These are phyloP conservation scores for Annona cherimola DNA, from an alignment of 164 flowering plant genomes.

Conservation along the genomic window DNA sequence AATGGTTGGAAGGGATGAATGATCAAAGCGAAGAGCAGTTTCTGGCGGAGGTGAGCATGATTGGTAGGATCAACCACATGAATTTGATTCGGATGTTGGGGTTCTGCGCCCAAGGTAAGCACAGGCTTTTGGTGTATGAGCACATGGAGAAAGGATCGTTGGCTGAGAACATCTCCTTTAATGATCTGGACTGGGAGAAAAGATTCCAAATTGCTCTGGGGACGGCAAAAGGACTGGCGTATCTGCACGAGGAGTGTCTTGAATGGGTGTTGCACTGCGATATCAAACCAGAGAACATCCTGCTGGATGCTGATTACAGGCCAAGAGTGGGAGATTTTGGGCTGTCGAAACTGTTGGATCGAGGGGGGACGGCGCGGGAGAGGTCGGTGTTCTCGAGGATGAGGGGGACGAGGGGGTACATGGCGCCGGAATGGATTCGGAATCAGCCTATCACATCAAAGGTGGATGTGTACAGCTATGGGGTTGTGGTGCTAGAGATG, in stretches of 20 bases:
- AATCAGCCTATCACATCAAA: slow-evolving; percentile 30
- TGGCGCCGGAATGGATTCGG: slow-evolving; percentile 44
- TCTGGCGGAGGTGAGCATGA: slow-evolving; percentile 21
- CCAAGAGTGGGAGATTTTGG: slow-evolving; percentile 42
- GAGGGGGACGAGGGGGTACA: slow-evolving; percentile 45
- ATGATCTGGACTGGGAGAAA: slow-evolving; percentile 18
- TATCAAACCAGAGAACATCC: slow-evolving; percentile 36
- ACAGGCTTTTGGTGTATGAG: slow-evolving; percentile 30
- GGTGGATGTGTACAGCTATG: slow-evolving; percentile 44
- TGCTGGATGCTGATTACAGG: slow-evolving; percentile 18
- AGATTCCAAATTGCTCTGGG: slow-evolving; percentile 23
- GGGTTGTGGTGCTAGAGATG: slow-evolving; percentile 33
- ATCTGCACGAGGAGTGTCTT: slow-evolving; percentile 38
- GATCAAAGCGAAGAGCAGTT: slow-evolving; percentile 29
- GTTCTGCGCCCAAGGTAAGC: slow-evolving; percentile 22
- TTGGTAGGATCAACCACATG: slow-evolving; percentile 32
- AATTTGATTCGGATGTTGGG: slow-evolving; percentile 35
- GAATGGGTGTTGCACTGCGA: slow-evolving; percentile 41
- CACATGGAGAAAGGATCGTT: slow-evolving; percentile 31
- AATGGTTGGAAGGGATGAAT: slow-evolving; percentile 16
- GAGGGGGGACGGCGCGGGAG: slow-evolving; percentile 1
- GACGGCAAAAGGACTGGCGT: slow-evolving; percentile 33
- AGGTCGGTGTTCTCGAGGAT: slow-evolving; percentile 22
- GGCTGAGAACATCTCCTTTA: slow-evolving; percentile 17
- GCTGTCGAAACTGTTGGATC: slow-evolving; percentile 21